Percentiles rank a stretch among this genome's conserved stretches.
Conservation (phyloP, 2,329 filamentous ascomycete species). For the Colletotrichum somersetense region DNA sequence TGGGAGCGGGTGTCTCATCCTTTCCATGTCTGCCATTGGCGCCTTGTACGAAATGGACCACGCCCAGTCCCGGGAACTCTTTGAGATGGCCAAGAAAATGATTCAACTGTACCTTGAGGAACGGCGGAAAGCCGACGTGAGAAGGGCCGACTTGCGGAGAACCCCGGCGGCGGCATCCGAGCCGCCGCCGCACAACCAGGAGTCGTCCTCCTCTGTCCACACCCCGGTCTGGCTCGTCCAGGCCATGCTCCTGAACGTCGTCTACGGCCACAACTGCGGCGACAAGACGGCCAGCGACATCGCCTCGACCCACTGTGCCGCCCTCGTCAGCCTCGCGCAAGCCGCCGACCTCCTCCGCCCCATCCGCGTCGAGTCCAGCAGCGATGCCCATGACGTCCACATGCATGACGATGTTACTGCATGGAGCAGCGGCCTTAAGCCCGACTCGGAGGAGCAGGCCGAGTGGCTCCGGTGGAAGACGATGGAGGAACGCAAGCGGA, state of each 20-base stretch:
- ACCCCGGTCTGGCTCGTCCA: conserved; percentile 96
- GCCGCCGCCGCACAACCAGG: conserved; percentile 61
- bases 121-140: conserved; percentile 85
- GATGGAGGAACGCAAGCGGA: conserved; percentile 91
- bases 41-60: conserved; percentile 87
- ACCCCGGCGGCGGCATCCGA: conserved; percentile 60
- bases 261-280: conserved; percentile 94
- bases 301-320: conserved; percentile 90
- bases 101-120: conserved; percentile 94
- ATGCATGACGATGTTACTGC: conserved; percentile 66
- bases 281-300: conserved; percentile 93
- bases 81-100: conserved; percentile 95
- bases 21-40: conserved; percentile 85
- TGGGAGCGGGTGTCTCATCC: conserved; percentile 86
- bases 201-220: conserved; percentile 73
- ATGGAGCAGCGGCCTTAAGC: conserved; percentile 59
- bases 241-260: conserved; percentile 95
- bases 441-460: conserved; percentile 70
- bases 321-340: conserved; percentile 89
- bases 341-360: conserved; percentile 79
- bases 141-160: conserved; percentile 70
- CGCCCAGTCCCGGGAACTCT: conserved; percentile 83
- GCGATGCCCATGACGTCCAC: conserved; percentile 66
- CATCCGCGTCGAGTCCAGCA: conserved; percentile 57
- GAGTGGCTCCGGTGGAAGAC: conserved; percentile 93